Conservation (phyloP, 2,329 filamentous ascomycete species). For the Zymoseptoria passerinii region DNA sequence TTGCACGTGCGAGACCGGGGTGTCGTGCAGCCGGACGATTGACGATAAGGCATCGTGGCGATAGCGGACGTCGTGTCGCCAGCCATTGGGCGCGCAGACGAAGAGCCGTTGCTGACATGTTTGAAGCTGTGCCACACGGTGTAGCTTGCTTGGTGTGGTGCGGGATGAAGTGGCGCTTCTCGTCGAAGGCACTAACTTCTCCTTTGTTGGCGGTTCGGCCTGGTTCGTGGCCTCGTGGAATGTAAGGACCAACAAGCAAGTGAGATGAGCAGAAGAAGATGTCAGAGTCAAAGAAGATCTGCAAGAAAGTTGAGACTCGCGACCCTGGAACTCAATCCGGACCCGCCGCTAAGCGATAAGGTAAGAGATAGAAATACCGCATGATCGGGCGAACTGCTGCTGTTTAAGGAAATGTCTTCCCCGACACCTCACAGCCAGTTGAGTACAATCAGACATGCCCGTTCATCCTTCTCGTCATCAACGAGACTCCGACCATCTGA, state of each 20-base stretch:
- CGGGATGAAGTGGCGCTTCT: neutral
- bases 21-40: slow-evolving; percentile 6
- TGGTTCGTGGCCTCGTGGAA: neutral
- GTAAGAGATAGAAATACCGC: neutral
- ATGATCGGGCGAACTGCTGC: neutral
- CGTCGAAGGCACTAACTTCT: neutral
- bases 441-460: neutral
- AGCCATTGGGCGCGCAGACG: slow-evolving; percentile 29
- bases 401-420: neutral
- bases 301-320: neutral
- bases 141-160: neutral
- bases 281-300: neutral
- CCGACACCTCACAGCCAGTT: neutral
- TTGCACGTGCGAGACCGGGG: slow-evolving; percentile 1
- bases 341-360: neutral
- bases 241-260: neutral
- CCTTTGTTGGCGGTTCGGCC: neutral
- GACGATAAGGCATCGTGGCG: slow-evolving; percentile 20
- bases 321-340: neutral
- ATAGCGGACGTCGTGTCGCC: slow-evolving; percentile 25
- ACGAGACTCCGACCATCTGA: neutral
- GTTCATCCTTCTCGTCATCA: neutral
- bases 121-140: slow-evolving; percentile 1
- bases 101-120: slow-evolving; percentile 22
- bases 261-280: neutral